A percentile compares a stretch with the other conserved stretches of the same genome.
phyloP scores from a whole-genome alignment of 305 asterid genomes.

The Ajuga reptans region DNA sequence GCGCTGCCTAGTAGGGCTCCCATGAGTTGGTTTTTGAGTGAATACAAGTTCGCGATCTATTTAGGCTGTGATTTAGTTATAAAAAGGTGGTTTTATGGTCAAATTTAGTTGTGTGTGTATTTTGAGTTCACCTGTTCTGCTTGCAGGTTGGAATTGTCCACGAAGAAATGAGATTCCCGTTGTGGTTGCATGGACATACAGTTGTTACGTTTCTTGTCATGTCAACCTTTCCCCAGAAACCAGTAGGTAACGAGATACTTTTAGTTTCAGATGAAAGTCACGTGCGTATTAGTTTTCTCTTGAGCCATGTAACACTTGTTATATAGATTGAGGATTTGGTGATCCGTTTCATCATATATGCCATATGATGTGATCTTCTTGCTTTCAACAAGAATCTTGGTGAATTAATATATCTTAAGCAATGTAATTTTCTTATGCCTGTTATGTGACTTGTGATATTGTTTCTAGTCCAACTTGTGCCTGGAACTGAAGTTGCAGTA shows the following conservation, averaged over 20 bases:
- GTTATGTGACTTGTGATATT: constrained; percentile 31
- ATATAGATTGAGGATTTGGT: not conserved
- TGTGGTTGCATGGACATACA: constrained; percentile 87
- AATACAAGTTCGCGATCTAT: not conserved
- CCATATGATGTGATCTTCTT: constrained; percentile 4
- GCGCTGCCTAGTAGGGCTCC: not conserved
- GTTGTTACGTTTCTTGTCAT: constrained; percentile 64
- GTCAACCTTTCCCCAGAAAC: constrained; percentile 68
- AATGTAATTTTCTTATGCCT: not conserved
- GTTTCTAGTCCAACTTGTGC: constrained; percentile 84
- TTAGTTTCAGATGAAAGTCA: constrained; percentile 13
- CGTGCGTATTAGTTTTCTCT: constrained; percentile 5
- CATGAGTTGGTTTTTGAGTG: not conserved
- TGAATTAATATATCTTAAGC: not conserved
- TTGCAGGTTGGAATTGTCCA: constrained; percentile 79
- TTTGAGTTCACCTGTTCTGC: constrained; percentile 13
- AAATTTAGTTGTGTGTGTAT: not conserved
- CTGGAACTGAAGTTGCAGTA: constrained; percentile 90
- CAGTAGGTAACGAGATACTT: constrained; percentile 61
- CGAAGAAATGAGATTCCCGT: constrained; percentile 78
- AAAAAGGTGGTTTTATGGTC: constrained; percentile 2
- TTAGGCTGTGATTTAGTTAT: constrained; percentile 10
- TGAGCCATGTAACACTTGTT: not conserved
- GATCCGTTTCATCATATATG: not conserved
- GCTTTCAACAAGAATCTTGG: constrained; percentile 9